Base-by-base conservation (phyloP, 495 filamentous ascomycete genomes). In the Penicillium malachiteum region DNA sequence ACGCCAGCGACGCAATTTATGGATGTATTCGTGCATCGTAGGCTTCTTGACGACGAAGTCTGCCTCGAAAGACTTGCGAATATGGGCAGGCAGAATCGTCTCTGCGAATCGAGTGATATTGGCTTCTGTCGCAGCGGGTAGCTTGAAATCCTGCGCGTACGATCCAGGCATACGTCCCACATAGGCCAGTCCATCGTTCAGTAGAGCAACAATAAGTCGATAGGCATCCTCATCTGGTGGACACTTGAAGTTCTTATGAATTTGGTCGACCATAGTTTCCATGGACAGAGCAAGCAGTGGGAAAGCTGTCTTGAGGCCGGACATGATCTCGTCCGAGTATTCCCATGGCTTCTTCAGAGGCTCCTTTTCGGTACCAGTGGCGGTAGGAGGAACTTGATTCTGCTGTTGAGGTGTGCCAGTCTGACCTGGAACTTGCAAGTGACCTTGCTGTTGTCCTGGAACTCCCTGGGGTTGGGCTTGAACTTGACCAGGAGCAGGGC, bases 221-320 rank as follows among this genome's bases (percentile, higher is more conserved):
- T 97, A 97, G 7, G 95, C 95, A 73, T 99, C 95, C 66, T 99
- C 95, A 62, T 99, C 95, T 0, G 93, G 92, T 30, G 92, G 93
- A 65, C 93, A 97, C 68, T 97, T 97, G 83, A 97, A 97, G 71
- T 97, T 87, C 79, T 96, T 97, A 70, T 89, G 85, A 59, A 97
- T 96, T 72, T 96, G 91, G 65, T 99, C 95, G 32, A 96, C 91
- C 93, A 99, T 97, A 1, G 92, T 95, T 74, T 99, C 95, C 92
- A 99, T 97, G 2, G 94, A 97, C 34, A 97, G 76, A 3, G 94
- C 93, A 56, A 99, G 85, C 38, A 99, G 78, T 16, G 95, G 95
- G 76, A 97, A 97, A 0, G 92, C 92, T 12, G 92, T 96, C 77
- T 97, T 97, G 44, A 99, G 83, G 31, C 87, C 85, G 34, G 89